Evolutionary conservation across 805 yeast genomes (phyloP), one percentile per base, ranked within the genome.

Genomic region (Kodamaea kakaduensis): DNA sequence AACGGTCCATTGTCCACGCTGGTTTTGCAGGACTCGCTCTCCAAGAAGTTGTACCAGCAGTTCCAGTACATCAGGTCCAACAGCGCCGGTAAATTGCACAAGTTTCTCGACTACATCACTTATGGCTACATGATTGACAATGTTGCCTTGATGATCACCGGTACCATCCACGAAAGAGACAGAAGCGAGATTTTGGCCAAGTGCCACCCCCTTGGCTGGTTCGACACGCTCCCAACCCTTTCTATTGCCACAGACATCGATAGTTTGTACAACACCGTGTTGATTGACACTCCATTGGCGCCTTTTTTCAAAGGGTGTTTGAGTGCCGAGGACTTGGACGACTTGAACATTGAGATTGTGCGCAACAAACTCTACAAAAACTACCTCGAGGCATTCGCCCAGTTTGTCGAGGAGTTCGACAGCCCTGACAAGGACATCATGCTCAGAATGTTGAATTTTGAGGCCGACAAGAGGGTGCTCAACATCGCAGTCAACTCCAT

Each of bases 61-160:
- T 93, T 88, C 64, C 80, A 84, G 45, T 90, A 88, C 60, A 71
- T 93, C 37, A 78, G 84, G 45, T 75, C 84, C 29, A 96, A 90
- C 59, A 79, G 96, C 4, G 80, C 82, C 22, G 88, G 87, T 41
- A 83, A 81, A 21, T 67, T 90, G 52, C 69, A 86, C 27, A 77
- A 79, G 58, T 88, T 90, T 55, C 73, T 93, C 78, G 96, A 94
- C 58, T 94, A 68, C 58, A 87, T 94, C 56, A 82, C 94, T 30
- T 93, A 89, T 56, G 94, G 97, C 8, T 93, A 94, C 64, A 93
- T 93, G 99, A 94, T 93, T 54, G 98, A 93, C 65, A 93, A 93
- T 59, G 96, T 93, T 25, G 85, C 93, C 16, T 71, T 93, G 53
- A 84, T 93, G 83, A 90, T 93, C 54, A 89, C 97, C 1, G 99